These are phyloP conservation scores for Sindora glabra DNA, from an alignment of 306 rosid genomes.

Conservation along the genomic window DNA sequence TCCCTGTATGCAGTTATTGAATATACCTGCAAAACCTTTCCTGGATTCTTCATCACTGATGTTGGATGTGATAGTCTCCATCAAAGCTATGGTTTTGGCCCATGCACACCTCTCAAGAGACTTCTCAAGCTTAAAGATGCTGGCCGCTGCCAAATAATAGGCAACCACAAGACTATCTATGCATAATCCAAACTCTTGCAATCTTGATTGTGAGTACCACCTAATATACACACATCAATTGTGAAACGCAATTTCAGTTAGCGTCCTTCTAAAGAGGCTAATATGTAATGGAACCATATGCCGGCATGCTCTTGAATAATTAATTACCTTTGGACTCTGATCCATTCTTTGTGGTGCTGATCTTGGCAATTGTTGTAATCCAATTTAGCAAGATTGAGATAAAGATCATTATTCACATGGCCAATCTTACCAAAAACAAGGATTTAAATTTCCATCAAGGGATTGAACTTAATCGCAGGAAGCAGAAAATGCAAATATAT, in stretches of 20 bases:
- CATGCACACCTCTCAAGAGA: constrained; percentile 37
- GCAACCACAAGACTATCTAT: constrained; percentile 28
- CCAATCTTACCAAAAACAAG: constrained; percentile 26
- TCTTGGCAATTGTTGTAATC: constrained; percentile 53
- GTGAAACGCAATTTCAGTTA: neutral
- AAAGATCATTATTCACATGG: constrained; percentile 34
- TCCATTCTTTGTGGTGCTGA: constrained; percentile 43
- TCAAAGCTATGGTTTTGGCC: no score
- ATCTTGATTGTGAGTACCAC: no score
- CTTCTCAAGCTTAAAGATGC: constrained; percentile 39
- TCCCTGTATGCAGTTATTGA: neutral
- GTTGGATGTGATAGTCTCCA: no score
- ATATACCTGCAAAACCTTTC: constrained; percentile 24
- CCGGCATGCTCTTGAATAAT: neutral
- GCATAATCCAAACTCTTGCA: constrained; percentile 31
- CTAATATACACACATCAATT: no score
- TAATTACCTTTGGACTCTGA: constrained; percentile 34
- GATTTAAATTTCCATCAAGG: no score
- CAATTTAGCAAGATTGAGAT: constrained; percentile 43
- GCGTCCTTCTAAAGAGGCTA: neutral
- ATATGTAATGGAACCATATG: no score
- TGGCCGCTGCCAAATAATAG: constrained; percentile 38
- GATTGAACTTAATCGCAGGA: no score
- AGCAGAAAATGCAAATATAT: no score
- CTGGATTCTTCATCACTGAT: no score